Evolutionary conservation across 305 asterid genomes (phyloP).

Genomic region (Striga hermonthica): DNA sequence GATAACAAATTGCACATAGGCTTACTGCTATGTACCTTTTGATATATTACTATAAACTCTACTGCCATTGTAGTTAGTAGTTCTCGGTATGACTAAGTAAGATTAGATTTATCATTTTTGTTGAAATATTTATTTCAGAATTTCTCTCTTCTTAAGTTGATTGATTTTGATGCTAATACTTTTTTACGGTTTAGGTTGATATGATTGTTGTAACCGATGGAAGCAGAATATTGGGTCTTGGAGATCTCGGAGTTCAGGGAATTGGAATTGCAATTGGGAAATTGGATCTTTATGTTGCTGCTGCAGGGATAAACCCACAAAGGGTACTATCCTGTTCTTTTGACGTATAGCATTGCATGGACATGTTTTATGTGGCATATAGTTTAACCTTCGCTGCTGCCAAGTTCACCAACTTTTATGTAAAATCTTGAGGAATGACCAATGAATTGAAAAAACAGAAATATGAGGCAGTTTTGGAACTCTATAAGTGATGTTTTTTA

Average conservation of each 20-base stretch:
- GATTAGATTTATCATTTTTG: background rate
- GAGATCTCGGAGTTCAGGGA: slow-evolving; percentile 99
- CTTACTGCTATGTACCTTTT: background rate
- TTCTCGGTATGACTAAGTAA: slow-evolving; percentile 11
- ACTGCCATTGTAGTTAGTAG: background rate
- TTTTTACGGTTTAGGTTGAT: slow-evolving; percentile 65
- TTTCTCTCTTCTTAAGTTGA: slow-evolving; percentile 12
- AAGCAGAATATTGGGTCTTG: slow-evolving; percentile 97
- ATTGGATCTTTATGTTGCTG: slow-evolving; percentile 97
- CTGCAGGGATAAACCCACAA: slow-evolving; percentile 99
- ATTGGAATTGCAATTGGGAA: slow-evolving; percentile 96
- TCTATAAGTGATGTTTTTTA: slow-evolving; percentile 16
- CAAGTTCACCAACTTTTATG: slow-evolving; percentile 21
- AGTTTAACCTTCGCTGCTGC: slow-evolving; percentile 22
- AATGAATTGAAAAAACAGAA: background rate
- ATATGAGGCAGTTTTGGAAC: slow-evolving; percentile 14
- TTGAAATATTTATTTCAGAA: too few relatives aligned
- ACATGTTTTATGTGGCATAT: slow-evolving; percentile 22
- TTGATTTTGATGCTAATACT: slow-evolving; percentile 14
- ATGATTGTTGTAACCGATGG: slow-evolving; percentile 99
- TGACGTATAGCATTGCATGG: slow-evolving; percentile 30
- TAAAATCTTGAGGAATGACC: slow-evolving; percentile 1
- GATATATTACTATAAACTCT: slow-evolving; percentile 13
- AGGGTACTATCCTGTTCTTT: slow-evolving; percentile 56
- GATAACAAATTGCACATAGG: background rate